phyloP scores from a whole-genome alignment of 805 yeast genomes.

The Yamadazyma kitorensis region DNA sequence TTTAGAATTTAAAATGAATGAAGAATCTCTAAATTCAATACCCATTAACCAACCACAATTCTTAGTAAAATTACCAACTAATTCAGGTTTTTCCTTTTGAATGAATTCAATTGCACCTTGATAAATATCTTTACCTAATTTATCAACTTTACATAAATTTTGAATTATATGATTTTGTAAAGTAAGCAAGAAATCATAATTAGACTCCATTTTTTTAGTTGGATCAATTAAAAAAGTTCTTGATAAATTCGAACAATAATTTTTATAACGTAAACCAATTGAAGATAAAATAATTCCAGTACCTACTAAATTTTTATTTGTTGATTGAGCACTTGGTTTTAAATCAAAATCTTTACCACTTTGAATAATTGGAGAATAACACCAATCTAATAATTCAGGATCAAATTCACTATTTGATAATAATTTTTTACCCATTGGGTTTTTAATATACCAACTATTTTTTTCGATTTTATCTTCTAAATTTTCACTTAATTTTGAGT shows the following conservation, averaged over 20 bases:
- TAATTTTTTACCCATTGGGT: constrained; percentile 49
- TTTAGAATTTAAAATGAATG: constrained; percentile 68
- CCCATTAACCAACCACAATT: constrained; percentile 89
- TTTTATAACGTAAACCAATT: constrained; percentile 81
- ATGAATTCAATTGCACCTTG: constrained; percentile 59
- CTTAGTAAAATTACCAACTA: constrained; percentile 63
- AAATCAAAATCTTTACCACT: constrained; percentile 85
- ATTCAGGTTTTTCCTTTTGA: constrained; percentile 55
- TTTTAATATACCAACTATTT: constrained; percentile 63
- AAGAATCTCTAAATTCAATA: constrained; percentile 80
- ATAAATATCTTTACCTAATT: constrained; percentile 64
- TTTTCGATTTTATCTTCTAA: constrained; percentile 77
- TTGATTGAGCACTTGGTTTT: constrained; percentile 78
- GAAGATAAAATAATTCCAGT: constrained; percentile 79
- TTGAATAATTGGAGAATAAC: constrained; percentile 86
- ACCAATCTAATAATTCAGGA: constrained; percentile 81
- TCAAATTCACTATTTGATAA: constrained; percentile 64
- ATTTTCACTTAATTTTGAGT: constrained; percentile 67
- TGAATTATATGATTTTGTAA: constrained; percentile 65
- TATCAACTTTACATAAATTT: constrained; percentile 61
- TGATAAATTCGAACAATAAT: constrained; percentile 84
- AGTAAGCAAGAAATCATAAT: constrained; percentile 71
- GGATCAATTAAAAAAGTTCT: constrained; percentile 92
- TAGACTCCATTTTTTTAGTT: constrained; percentile 68
- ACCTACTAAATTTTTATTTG: constrained; percentile 58